These are phyloP conservation scores for Tuber brumale DNA, from an alignment of 495 filamentous ascomycete genomes.

Conservation along the genomic window DNA sequence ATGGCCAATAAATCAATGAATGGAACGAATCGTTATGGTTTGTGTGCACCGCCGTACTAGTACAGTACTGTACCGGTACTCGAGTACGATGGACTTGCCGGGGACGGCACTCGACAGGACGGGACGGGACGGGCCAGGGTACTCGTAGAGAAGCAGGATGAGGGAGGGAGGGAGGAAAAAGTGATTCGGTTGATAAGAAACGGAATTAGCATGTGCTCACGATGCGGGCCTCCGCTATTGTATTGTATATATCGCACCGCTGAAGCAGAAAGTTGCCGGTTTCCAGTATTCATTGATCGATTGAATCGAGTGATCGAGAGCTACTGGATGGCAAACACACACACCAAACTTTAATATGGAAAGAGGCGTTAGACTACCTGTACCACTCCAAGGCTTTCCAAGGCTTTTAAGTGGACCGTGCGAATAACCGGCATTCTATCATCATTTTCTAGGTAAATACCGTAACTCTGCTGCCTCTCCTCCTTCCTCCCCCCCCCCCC, in stretches of 20 bases:
- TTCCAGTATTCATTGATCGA: not conserved
- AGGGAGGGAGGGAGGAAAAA: not conserved
- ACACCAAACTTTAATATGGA: not conserved
- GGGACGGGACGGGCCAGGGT: not conserved
- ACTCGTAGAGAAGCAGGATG: not conserved
- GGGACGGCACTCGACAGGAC: not conserved
- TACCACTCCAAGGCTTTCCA: no score
- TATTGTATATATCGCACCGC: no score
- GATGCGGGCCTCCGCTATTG: not conserved
- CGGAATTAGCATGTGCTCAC: not conserved
- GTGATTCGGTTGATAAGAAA: not conserved
- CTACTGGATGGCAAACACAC: not conserved
- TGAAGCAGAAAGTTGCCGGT: not conserved
- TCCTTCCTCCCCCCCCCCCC: no score
- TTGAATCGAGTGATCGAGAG: not conserved
- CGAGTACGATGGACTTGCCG: not conserved
- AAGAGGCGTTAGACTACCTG: not conserved
- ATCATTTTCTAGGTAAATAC: no score
- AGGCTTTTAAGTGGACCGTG: not conserved
- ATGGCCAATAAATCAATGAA: not conserved
- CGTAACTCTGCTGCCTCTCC: no score
- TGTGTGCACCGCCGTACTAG: not conserved
- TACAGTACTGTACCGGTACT: no score
- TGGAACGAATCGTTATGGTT: not conserved
- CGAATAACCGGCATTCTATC: not conserved